Base-by-base conservation (phyloP, 768 basidiomycete genomes). In the Aureoboletus auriporus region DNA sequence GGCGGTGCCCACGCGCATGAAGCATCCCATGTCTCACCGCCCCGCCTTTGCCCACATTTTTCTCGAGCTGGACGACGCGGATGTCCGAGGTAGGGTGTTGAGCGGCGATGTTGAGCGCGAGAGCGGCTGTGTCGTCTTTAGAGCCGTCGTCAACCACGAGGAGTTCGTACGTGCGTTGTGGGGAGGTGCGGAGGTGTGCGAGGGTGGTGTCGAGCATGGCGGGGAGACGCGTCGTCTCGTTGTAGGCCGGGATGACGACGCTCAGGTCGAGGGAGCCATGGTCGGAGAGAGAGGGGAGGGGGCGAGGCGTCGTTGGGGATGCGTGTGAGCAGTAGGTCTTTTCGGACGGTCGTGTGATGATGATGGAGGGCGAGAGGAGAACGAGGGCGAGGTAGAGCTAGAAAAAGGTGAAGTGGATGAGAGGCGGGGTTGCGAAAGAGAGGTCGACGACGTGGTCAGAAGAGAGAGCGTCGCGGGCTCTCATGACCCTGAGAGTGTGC, bases 71-170 rank as follows among this genome's bases (percentile, higher is more conserved):
- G 47, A 95, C 80, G 17, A 96, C 81, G 50, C 84, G 80, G 49
- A 96, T 84, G 57, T 89, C 82, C 48, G 69, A 72, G 13, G 72
- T 64, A 3, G 76, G 59, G 57, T 86, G 74, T 51, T 77, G 67
- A 13, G 68, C 64, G 4, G 87, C 88, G 39, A 93, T 74, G 31
- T 73, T 59, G 40, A 95, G 72, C 3, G 88, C 88, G 13, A 75
- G 66, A 2, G 72, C 65, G 0, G 82, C 73, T 1, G 94, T 98
- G 14, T 69, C 79, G 67, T 97, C 93, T 29, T 69, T 71, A 20
- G 87, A 90, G 7, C 93, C 93, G 64, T 96, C 94, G 68, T 96
- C 94, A 27, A 98, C 80, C 46, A 97, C 78, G 60, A 97, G 59
- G 37, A 98, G 75, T 64, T 96, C 93, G 62, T 80, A 85, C 0